Percentiles rank a stretch among this genome's conserved stretches.
Evolutionary conservation across 768 basidiomycete species (phyloP).

Genomic region (Suillus subaureus): DNA sequence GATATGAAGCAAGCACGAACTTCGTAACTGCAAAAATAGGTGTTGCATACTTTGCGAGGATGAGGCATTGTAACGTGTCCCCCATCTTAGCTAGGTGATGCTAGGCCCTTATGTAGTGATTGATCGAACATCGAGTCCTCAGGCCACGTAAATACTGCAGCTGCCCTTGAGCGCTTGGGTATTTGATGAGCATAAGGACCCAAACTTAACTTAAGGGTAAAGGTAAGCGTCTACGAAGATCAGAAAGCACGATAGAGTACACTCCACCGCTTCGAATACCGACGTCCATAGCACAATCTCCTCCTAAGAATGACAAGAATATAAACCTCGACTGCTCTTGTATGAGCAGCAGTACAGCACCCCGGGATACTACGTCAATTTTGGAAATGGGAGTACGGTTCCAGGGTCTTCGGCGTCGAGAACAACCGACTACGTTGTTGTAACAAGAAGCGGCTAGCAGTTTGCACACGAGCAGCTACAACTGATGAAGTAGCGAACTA

Average conservation of each 20-base stretch:
- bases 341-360: not conserved
- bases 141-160: not conserved
- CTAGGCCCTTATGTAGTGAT: not conserved
- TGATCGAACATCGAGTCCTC: not conserved
- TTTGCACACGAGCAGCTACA: not conserved
- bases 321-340: not conserved
- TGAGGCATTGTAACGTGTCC: conserved; percentile 21
- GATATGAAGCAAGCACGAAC: conserved; percentile 28
- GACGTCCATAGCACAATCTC: not conserved
- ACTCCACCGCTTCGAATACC: not conserved
- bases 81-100: not conserved
- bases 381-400: not conserved
- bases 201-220: not conserved
- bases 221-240: not conserved
- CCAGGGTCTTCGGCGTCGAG: not conserved
- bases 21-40: conserved; percentile 26
- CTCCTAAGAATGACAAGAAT: not conserved
- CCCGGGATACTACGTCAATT: not conserved
- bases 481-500: not conserved
- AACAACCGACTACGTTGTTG: not conserved
- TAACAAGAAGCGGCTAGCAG: not conserved
- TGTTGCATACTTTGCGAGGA: conserved; percentile 28
- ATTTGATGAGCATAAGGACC: not conserved
- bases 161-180: not conserved
- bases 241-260: not conserved